A percentile compares a stretch with the other conserved stretches of the same genome.
These are phyloP conservation scores for Tephrocybe sp. DNA, from an alignment of 768 basidiomycete genomes.

Conservation along the genomic window DNA sequence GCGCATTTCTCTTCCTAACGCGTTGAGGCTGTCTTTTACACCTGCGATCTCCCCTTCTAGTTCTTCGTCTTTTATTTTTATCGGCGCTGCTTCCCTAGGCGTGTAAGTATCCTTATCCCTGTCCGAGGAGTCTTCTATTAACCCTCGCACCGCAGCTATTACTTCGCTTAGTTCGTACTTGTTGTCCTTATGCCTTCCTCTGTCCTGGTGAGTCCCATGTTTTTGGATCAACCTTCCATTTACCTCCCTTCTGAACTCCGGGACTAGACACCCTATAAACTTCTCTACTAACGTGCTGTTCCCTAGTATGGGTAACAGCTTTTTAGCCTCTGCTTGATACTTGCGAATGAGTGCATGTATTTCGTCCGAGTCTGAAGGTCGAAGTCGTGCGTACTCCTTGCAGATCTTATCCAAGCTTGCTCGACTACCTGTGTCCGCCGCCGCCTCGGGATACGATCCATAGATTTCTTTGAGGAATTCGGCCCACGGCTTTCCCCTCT, in stretches of 20 bases:
- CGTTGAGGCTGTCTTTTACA: background rate
- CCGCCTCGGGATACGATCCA: conserved; percentile 2
- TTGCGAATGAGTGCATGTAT: background rate
- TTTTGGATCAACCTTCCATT: background rate
- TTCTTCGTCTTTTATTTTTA: background rate
- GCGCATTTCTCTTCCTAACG: background rate
- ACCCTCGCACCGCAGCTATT: background rate
- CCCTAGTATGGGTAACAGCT: background rate
- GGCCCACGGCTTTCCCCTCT: background rate
- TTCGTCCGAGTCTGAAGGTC: background rate
- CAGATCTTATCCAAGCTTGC: background rate
- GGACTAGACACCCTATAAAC: background rate
- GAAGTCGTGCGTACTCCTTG: background rate
- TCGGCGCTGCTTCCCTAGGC: background rate
- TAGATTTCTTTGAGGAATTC: background rate
- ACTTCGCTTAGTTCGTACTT: no score
- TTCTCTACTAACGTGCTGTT: background rate
- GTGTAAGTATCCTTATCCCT: background rate
- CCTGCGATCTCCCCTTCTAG: background rate
- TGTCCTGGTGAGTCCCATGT: background rate
- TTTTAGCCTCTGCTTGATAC: background rate
- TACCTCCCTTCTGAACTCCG: background rate
- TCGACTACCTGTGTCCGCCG: background rate
- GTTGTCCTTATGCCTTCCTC: background rate
- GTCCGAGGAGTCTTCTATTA: background rate